Percentiles rank a stretch among this genome's conserved stretches.
Conservation (phyloP, 106 monocot genomes). For the Dioscorea zingiberensis region DNA sequence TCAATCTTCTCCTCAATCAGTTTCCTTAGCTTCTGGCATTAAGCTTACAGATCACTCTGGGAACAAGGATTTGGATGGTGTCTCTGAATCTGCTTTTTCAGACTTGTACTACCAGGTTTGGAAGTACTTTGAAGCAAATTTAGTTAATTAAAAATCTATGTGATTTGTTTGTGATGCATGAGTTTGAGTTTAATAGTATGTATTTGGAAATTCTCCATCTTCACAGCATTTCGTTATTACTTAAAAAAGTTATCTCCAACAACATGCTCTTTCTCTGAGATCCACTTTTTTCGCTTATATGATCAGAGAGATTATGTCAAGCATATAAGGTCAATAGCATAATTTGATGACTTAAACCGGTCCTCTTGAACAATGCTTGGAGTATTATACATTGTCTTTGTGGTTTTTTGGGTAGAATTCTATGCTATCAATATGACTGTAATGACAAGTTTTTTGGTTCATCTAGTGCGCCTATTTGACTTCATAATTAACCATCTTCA, state of each 20-base stretch:
- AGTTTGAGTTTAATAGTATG: not conserved
- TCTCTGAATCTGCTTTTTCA: conserved; percentile 21
- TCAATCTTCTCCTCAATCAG: conserved; percentile 16
- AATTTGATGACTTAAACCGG: no score
- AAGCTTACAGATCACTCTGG: conserved; percentile 28
- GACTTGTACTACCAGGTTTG: conserved; percentile 74
- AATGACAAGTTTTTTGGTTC: no score
- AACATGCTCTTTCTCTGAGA: not conserved
- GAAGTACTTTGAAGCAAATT: conserved; percentile 1
- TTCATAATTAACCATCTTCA: no score
- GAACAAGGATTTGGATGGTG: conserved; percentile 25
- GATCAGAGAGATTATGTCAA: no score
- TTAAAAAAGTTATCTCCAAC: not conserved
- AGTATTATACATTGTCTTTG: no score
- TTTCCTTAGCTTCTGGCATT: conserved; percentile 34
- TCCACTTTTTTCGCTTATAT: no score
- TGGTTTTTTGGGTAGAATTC: no score
- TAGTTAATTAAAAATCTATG: not conserved
- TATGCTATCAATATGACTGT: no score
- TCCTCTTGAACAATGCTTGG: no score
- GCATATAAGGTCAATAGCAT: no score
- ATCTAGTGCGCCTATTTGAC: no score
- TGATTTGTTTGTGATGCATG: not conserved
- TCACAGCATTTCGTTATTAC: not conserved
- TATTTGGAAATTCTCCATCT: not conserved